These are phyloP conservation scores for Abelmoschus esculentus DNA, from an alignment of 345 rosid genomes.

Conservation along the genomic window DNA sequence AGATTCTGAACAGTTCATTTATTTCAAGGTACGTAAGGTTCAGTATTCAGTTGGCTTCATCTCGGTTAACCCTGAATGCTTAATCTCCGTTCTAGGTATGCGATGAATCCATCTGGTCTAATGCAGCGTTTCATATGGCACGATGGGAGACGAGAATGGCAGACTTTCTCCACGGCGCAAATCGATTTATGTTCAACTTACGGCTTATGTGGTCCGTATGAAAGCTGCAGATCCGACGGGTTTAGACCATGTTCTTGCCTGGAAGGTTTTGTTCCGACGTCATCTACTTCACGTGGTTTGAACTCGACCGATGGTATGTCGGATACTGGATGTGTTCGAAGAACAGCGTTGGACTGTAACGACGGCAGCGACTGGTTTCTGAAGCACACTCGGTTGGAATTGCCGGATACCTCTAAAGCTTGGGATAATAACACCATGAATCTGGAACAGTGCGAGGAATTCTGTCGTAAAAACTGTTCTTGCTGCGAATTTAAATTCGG, in stretches of 20 bases:
- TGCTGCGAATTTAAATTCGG: constrained; percentile 29
- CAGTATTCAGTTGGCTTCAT: background rate
- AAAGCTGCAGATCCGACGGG: background rate
- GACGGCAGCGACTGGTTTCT: constrained; percentile 23
- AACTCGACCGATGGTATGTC: background rate
- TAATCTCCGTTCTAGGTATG: background rate
- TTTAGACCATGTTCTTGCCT: constrained; percentile 13
- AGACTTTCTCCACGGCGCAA: background rate
- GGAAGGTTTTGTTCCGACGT: constrained; percentile 12
- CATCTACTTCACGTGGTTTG: background rate
- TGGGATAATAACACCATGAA: constrained; percentile 18
- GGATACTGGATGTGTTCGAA: constrained; percentile 10
- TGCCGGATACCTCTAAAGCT: constrained; percentile 31
- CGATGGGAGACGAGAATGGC: constrained; percentile 9
- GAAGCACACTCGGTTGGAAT: constrained; percentile 20
- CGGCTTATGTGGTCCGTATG: constrained; percentile 17
- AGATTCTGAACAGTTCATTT: background rate
- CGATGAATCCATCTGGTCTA: constrained; percentile 4
- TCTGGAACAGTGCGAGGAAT: constrained; percentile 21
- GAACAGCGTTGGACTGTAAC: background rate
- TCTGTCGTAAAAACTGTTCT: constrained; percentile 35
- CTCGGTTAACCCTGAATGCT: background rate
- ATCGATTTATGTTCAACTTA: constrained; percentile 9
- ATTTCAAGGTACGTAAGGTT: constrained; percentile 3
- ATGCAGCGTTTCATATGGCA: constrained; percentile 4